Evolutionary conservation across 2,329 filamentous ascomycete species (phyloP).

Genomic region (Mariannaea elegans): DNA sequence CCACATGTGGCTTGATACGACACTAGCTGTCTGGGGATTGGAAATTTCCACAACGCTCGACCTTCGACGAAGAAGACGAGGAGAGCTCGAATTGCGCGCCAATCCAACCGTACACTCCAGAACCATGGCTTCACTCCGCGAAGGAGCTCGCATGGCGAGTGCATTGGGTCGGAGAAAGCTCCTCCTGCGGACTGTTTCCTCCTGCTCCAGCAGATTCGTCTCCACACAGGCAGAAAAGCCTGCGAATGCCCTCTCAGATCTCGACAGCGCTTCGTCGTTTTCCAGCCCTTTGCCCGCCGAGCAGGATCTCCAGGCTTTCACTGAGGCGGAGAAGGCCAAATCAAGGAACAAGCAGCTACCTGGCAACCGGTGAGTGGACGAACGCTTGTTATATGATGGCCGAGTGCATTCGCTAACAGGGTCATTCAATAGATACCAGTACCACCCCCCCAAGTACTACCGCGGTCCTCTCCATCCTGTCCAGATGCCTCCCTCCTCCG

Average conservation of each 20-base stretch:
- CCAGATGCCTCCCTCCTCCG: slow-evolving; percentile 85
- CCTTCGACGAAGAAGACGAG: slow-evolving; percentile 30
- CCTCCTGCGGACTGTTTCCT: slow-evolving; percentile 32
- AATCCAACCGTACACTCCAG: slow-evolving; percentile 17
- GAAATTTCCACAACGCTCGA: slow-evolving; percentile 47
- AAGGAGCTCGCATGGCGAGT: slow-evolving; percentile 49
- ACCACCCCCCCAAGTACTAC: slow-evolving; percentile 92
- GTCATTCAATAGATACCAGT: slow-evolving; percentile 80
- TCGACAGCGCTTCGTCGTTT: slow-evolving; percentile 62
- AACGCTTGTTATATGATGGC: background rate
- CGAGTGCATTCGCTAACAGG: slow-evolving; percentile 27
- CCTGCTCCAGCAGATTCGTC: slow-evolving; percentile 51
- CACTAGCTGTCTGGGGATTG: slow-evolving; percentile 36
- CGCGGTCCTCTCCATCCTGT: slow-evolving; percentile 93
- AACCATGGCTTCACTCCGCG: slow-evolving; percentile 54
- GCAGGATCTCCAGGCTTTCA: slow-evolving; percentile 51
- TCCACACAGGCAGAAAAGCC: slow-evolving; percentile 55
- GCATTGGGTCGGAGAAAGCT: slow-evolving; percentile 43
- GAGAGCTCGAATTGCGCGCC: slow-evolving; percentile 27
- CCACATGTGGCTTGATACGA: slow-evolving; percentile 32
- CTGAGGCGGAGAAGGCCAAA: slow-evolving; percentile 47
- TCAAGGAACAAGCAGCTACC: slow-evolving; percentile 52
- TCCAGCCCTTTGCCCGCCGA: slow-evolving; percentile 51
- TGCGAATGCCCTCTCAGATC: slow-evolving; percentile 52
- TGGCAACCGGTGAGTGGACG: slow-evolving; percentile 54